These are phyloP conservation scores for Cryptosporidium baileyi DNA, from an alignment of 169 alveolate genomes.

Conservation along the genomic window DNA sequence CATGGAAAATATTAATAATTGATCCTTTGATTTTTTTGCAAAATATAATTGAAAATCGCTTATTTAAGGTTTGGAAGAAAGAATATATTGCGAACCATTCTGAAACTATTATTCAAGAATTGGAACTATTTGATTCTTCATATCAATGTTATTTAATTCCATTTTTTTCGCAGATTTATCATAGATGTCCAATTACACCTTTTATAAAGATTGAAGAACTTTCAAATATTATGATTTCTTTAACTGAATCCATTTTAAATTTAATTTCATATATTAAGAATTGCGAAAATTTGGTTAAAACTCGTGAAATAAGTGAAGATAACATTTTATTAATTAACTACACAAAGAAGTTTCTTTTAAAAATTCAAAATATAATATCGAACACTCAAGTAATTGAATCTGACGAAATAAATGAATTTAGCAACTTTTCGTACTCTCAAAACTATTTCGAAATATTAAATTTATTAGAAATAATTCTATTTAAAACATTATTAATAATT, in stretches of 20 bases:
- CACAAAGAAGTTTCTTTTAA: neutral
- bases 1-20: conserved; percentile 9
- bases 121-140: neutral
- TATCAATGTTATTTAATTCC: neutral
- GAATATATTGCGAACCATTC: neutral
- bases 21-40: neutral
- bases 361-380: too few species aligned
- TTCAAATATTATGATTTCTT: neutral
- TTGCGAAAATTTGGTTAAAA: neutral
- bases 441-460: neutral
- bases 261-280: neutral
- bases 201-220: conserved; percentile 1
- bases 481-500: neutral
- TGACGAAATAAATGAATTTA: too few species aligned
- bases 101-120: neutral
- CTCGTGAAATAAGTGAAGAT: neutral
- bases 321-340: neutral
- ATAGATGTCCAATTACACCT: conserved; percentile 37
- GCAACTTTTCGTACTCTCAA: too few species aligned
- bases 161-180: conserved; percentile 1
- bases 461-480: neutral
- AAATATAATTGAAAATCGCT: neutral
- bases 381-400: too few species aligned
- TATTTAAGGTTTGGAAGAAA: neutral
- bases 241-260: neutral